Percentiles rank a stretch among this genome's conserved stretches.
Conservation (phyloP, 768 basidiomycete species). For the Rhizopogon salebrosus region DNA sequence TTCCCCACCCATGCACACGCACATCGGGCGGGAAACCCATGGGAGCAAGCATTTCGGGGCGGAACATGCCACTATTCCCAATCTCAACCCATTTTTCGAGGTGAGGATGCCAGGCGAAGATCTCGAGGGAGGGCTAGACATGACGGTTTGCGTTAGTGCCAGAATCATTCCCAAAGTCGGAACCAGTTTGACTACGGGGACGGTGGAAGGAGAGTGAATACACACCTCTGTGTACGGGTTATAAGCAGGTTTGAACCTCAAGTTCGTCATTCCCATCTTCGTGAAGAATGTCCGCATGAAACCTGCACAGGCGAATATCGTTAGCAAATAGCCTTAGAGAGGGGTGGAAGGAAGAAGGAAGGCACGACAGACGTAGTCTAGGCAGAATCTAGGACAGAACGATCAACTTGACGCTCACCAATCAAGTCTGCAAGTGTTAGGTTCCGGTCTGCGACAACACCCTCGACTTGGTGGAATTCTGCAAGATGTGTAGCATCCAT, state of each 20-base stretch:
- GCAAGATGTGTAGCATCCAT: slow-evolving; percentile 98
- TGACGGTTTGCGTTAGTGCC: neutral
- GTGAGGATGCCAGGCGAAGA: slow-evolving; percentile 96
- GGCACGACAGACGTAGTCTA: neutral
- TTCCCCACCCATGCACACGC: slow-evolving; percentile 95
- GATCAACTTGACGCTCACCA: slow-evolving; percentile 41
- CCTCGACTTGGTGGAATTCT: slow-evolving; percentile 99
- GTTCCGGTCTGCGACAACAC: slow-evolving; percentile 92
- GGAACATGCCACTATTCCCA: slow-evolving; percentile 99
- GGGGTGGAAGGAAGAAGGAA: neutral
- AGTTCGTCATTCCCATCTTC: slow-evolving; percentile 93
- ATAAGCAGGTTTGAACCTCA: slow-evolving; percentile 98
- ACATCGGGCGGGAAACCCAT: slow-evolving; percentile 98
- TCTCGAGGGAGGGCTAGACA: slow-evolving; percentile 85
- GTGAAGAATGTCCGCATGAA: slow-evolving; percentile 99
- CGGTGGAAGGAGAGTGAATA: neutral
- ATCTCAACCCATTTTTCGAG: slow-evolving; percentile 96
- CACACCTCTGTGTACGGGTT: slow-evolving; percentile 94
- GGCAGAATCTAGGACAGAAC: neutral
- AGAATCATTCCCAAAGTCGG: neutral
- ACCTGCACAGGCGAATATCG: slow-evolving; percentile 38
- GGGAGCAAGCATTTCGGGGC: slow-evolving; percentile 98
- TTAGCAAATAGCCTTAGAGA: neutral
- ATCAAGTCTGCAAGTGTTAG: slow-evolving; percentile 94
- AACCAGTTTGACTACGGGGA: neutral